Evolutionary conservation across 2,329 filamentous ascomycete species (phyloP).

Genomic region (Aspergillaceae sp.): DNA sequence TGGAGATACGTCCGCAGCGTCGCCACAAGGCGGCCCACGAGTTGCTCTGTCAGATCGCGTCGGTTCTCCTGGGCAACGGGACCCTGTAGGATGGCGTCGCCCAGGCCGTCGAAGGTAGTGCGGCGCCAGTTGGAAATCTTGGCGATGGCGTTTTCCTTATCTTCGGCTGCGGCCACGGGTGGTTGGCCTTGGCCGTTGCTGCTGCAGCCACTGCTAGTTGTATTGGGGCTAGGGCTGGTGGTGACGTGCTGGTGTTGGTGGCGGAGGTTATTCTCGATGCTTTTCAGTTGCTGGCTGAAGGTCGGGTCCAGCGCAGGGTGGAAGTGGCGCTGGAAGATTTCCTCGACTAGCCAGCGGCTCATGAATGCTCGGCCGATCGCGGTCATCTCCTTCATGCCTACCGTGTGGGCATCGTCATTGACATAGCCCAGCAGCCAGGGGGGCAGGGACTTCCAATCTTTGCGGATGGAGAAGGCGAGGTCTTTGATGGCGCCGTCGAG

Average conservation of each 20-base stretch:
- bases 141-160: constrained; percentile 75
- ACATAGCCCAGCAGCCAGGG: constrained; percentile 70
- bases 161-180: constrained; percentile 47
- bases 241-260: constrained; percentile 53
- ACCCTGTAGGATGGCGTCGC: constrained; percentile 55
- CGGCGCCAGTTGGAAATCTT: constrained; percentile 91
- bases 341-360: constrained; percentile 79
- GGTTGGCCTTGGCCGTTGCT: neutral
- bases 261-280: constrained; percentile 80
- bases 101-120: constrained; percentile 84
- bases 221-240: constrained; percentile 35
- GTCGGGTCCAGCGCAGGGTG: constrained; percentile 74
- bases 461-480: constrained; percentile 89
- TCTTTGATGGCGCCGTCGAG: constrained; percentile 92
- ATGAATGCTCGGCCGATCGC: constrained; percentile 85
- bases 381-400: constrained; percentile 96
- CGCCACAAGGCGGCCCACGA: constrained; percentile 62
- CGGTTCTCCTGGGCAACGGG: constrained; percentile 59
- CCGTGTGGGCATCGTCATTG: constrained; percentile 74
- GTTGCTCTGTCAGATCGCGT: constrained; percentile 33
- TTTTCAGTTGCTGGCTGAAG: constrained; percentile 71
- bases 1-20: constrained; percentile 66
- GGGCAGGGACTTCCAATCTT: constrained; percentile 80
- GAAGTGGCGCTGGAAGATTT: constrained; percentile 86
- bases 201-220: neutral